Conservation (phyloP, 2,329 filamentous ascomycete species). For the Raffaelea deltoideospora region DNA sequence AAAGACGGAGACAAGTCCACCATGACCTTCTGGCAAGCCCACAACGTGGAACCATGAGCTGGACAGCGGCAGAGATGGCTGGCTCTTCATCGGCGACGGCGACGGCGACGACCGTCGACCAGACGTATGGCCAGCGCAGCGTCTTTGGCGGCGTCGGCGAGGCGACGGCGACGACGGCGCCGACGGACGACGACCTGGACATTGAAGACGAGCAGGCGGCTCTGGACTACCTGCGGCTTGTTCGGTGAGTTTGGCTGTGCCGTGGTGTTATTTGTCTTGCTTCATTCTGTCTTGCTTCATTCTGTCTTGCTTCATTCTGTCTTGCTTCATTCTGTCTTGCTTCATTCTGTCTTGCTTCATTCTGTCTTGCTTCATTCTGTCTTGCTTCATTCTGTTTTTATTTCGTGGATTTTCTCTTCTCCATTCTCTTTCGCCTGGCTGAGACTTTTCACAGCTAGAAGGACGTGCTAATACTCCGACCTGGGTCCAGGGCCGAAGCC, state of each 20-base stretch:
- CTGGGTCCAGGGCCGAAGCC: slow-evolving; percentile 57
- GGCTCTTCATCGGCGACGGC: neutral
- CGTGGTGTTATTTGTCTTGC: neutral
- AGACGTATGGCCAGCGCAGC: slow-evolving; percentile 55
- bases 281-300: neutral
- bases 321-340: too few species aligned
- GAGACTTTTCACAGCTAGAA: slow-evolving; percentile 11
- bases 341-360: too few species aligned
- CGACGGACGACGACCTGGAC: slow-evolving; percentile 41
- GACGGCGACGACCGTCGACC: slow-evolving; percentile 33
- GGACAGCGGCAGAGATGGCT: too few species aligned
- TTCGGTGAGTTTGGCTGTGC: slow-evolving; percentile 38
- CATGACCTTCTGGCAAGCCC: neutral
- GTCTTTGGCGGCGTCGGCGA: slow-evolving; percentile 52
- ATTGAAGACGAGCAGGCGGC: slow-evolving; percentile 55
- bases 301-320: neutral
- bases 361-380: too few species aligned
- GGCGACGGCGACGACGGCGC: slow-evolving; percentile 22
- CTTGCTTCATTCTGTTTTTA: too few species aligned
- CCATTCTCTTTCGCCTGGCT: slow-evolving; percentile 10
- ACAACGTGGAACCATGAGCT: too few species aligned
- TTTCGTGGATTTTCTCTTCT: too few species aligned
- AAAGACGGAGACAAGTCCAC: too few species aligned
- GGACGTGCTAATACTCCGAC: too few species aligned
- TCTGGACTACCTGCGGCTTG: slow-evolving; percentile 54